These are phyloP conservation scores for Colletotrichum lupini DNA, from an alignment of 2,329 filamentous ascomycete genomes.

Conservation along the genomic window DNA sequence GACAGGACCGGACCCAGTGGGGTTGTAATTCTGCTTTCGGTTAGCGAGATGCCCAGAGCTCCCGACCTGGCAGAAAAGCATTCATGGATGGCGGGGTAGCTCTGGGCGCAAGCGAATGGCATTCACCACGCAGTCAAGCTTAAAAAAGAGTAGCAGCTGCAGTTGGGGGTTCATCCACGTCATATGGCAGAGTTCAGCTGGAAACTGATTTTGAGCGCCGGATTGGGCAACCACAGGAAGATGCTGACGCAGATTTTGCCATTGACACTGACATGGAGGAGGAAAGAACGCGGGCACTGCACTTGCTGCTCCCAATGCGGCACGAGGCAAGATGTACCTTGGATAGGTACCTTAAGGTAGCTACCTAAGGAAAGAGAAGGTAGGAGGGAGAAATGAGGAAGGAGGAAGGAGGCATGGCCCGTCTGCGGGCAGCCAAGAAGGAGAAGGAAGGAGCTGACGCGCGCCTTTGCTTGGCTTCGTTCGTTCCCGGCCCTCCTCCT, in stretches of 20 bases:
- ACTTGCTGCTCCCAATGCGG: not conserved
- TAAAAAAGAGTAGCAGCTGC: constrained; percentile 11
- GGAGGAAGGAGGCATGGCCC: not conserved
- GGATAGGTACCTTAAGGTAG: not conserved
- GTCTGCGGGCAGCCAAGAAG: not conserved
- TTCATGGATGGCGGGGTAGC: constrained; percentile 27
- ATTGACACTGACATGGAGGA: not conserved
- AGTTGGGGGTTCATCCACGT: constrained; percentile 6
- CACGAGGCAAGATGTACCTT: not conserved
- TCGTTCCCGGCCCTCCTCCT: not conserved
- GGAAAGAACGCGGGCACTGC: not conserved
- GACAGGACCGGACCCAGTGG: not conserved
- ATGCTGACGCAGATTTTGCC: not conserved
- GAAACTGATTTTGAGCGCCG: not conserved
- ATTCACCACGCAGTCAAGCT: constrained; percentile 10
- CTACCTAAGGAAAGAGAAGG: not conserved
- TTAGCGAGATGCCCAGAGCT: constrained; percentile 18
- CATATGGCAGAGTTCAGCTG: not conserved
- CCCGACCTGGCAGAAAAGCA: constrained; percentile 15
- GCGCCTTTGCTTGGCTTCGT: not conserved
- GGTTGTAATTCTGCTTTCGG: not conserved
- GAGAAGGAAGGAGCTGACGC: not conserved
- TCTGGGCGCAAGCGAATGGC: constrained; percentile 7
- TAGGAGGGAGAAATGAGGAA: not conserved
- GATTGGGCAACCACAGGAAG: not conserved